A percentile compares a stretch with the other conserved stretches of the same genome.
These are phyloP conservation scores for Heterobasidion parviporum DNA, from an alignment of 1,284 basidiomycete species.

Conservation along the genomic window DNA sequence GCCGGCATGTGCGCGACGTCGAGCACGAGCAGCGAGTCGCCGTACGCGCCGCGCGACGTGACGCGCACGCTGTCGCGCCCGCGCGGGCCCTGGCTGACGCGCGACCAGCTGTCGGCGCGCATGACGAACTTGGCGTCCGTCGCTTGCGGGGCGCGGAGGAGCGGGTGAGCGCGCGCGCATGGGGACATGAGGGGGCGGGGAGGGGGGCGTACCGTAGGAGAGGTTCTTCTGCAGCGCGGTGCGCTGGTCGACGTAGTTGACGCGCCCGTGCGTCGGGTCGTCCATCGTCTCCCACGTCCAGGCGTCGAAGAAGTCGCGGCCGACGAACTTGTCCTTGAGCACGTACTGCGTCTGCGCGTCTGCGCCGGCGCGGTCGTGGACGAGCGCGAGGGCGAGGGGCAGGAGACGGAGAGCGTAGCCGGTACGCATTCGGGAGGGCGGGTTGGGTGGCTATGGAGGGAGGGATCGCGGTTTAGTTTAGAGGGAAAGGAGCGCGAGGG, in stretches of 20 bases:
- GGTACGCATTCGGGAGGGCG: conserved; percentile 18
- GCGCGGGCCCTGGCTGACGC: conserved; percentile 12
- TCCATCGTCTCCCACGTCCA: conserved; percentile 39
- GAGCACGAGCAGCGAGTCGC: conserved; percentile 37
- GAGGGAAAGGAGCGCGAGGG: conserved; percentile 11
- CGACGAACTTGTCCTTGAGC: conserved; percentile 27
- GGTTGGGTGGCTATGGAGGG: background rate
- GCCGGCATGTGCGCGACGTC: conserved; percentile 49
- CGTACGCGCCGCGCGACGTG: conserved; percentile 31
- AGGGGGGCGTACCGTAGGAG: conserved; percentile 26
- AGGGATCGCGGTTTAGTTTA: background rate
- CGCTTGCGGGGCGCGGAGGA: conserved; percentile 16
- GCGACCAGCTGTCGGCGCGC: conserved; percentile 34
- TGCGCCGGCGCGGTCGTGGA: conserved; percentile 9
- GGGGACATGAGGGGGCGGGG: background rate
- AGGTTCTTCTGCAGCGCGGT: conserved; percentile 31
- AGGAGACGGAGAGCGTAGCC: conserved; percentile 12
- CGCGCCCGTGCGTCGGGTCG: conserved; percentile 50
- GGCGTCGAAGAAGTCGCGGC: conserved; percentile 32
- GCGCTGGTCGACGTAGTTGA: conserved; percentile 38
- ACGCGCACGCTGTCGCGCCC: conserved; percentile 49
- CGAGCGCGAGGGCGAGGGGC: conserved; percentile 14
- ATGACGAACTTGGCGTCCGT: conserved; percentile 37
- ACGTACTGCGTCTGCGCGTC: conserved; percentile 12
- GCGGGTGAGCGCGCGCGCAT: background rate